These are phyloP conservation scores for Trichoderma sp. DNA, from an alignment of 2,329 filamentous ascomycete genomes.

Conservation along the genomic window DNA sequence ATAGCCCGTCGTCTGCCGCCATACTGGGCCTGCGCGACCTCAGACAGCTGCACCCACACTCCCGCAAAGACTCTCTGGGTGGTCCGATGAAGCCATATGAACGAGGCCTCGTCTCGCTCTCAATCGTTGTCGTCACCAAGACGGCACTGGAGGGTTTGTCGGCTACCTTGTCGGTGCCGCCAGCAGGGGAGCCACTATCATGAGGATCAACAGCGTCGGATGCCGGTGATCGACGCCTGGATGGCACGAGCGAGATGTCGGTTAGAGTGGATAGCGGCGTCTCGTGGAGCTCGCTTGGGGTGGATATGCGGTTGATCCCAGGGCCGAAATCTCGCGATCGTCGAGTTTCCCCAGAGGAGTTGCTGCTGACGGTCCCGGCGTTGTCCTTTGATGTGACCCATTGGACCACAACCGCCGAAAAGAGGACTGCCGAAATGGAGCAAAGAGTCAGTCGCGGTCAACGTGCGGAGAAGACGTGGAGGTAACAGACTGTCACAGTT, in stretches of 20 bases:
- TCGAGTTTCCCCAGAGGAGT: conserved; percentile 26
- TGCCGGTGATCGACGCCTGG: conserved; percentile 30
- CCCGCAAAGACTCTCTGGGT: not conserved
- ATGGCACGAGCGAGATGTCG: conserved; percentile 36
- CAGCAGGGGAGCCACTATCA: conserved; percentile 27
- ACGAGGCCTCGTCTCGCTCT: conserved; percentile 37
- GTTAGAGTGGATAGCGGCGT: conserved; percentile 33
- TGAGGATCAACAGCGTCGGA: conserved; percentile 31
- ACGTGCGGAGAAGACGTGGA: not conserved
- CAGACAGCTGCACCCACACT: conserved; percentile 6
- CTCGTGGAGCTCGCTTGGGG: conserved; percentile 28
- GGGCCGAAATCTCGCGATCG: conserved; percentile 29
- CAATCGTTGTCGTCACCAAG: conserved; percentile 45
- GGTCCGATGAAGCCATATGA: not conserved
- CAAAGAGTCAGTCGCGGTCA: conserved; percentile 7
- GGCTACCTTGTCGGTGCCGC: not conserved
- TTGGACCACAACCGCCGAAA: conserved; percentile 62
- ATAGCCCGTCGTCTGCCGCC: not conserved
- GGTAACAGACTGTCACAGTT: conserved; percentile 59
- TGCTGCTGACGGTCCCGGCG: conserved; percentile 39
- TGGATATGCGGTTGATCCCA: conserved; percentile 17
- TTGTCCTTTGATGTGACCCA: conserved; percentile 58
- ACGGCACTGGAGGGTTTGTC: conserved; percentile 32
- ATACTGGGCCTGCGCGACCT: not conserved
- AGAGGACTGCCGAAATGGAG: conserved; percentile 50